These are phyloP conservation scores for Pseudevernia furfuracea DNA, from an alignment of 495 filamentous ascomycete genomes.

Conservation along the genomic window DNA sequence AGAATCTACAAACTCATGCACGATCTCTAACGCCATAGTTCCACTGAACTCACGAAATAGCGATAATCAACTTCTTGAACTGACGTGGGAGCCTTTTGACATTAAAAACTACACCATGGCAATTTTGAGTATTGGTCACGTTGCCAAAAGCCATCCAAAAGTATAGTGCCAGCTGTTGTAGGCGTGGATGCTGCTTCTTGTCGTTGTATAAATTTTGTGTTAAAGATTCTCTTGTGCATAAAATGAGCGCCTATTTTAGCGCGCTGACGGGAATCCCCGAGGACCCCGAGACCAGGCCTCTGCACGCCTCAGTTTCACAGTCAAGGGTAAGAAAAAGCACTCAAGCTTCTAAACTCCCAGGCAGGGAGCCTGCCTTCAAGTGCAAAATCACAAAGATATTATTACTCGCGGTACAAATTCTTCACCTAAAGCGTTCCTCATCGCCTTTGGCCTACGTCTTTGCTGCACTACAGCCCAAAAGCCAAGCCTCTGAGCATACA, in stretches of 20 bases:
- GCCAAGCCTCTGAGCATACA: not conserved
- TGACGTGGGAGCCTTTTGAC: not conserved
- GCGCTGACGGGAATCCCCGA: not conserved
- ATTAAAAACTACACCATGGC: not conserved
- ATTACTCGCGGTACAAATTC: not conserved
- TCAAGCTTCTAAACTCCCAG: not conserved
- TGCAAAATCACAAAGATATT: not conserved
- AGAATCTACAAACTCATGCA: not conserved
- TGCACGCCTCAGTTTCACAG: not conserved
- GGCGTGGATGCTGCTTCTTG: not conserved
- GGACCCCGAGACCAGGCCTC: not conserved
- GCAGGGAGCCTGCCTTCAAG: not conserved
- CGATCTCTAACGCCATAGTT: not conserved
- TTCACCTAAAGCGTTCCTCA: not conserved
- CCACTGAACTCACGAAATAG: not conserved
- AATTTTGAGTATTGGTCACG: not conserved
- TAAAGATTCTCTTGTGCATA: not conserved
- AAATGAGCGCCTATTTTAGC: not conserved
- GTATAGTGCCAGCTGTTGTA: not conserved
- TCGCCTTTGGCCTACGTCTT: not conserved
- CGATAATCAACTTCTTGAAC: not conserved
- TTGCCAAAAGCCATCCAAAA: not conserved
- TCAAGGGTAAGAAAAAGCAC: not conserved
- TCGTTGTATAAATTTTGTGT: not conserved
- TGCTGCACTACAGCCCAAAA: not conserved